Evolutionary conservation across 352 stramenopile genomes (phyloP).

Genomic region (Pythium grandisporangium): DNA sequence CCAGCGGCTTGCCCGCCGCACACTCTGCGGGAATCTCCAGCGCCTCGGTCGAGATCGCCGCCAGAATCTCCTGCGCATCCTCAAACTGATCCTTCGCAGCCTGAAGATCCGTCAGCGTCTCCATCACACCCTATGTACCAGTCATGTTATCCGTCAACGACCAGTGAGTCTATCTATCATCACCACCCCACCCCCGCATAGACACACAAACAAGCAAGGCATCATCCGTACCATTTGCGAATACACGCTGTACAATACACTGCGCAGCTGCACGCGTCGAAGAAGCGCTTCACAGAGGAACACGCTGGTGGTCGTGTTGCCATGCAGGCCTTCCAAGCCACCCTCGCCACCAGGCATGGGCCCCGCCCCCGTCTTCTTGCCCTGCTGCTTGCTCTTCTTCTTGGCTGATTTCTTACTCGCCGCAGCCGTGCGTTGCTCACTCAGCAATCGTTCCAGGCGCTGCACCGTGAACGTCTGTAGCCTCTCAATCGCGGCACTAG

Average conservation of each 20-base stretch:
- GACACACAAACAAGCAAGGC: no score
- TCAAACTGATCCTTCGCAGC: conserved; percentile 28
- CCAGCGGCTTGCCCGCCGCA: conserved; percentile 56
- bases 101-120: conserved; percentile 28
- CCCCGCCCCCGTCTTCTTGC: conserved; percentile 23
- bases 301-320: conserved; percentile 34
- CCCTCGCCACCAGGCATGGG: background rate
- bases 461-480: conserved; percentile 38
- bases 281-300: conserved; percentile 59
- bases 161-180: no score
- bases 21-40: conserved; percentile 59
- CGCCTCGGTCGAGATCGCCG: conserved; percentile 34
- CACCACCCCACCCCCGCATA: no score
- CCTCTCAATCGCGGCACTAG: conserved; percentile 20
- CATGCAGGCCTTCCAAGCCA: conserved; percentile 30
- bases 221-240: no score
- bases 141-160: no score
- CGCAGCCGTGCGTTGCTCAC: conserved; percentile 23
- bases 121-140: conserved; percentile 45
- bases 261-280: conserved; percentile 43
- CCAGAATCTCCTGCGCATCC: conserved; percentile 29
- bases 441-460: conserved; percentile 28
- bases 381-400: conserved; percentile 58
- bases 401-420: conserved; percentile 23
- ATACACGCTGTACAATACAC: conserved; percentile 12